These are phyloP conservation scores for Diplodia intermedia DNA, from an alignment of 2,329 filamentous ascomycete genomes.

Conservation along the genomic window DNA sequence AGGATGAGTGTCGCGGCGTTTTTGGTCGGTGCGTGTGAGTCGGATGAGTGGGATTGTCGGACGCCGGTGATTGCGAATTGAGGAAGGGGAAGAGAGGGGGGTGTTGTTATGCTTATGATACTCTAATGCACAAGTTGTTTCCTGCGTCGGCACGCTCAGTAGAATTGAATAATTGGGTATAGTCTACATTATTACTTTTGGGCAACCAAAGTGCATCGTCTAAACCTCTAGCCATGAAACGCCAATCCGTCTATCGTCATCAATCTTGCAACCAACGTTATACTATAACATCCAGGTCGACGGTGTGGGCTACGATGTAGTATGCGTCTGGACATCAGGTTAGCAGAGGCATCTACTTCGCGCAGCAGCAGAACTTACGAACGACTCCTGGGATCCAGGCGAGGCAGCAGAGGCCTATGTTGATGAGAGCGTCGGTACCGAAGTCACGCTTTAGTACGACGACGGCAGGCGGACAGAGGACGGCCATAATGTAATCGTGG, in stretches of 20 bases:
- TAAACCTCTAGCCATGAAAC: too few relatives aligned
- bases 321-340: not conserved
- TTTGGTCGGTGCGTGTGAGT: conserved; percentile 55
- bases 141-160: too few relatives aligned
- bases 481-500: not conserved
- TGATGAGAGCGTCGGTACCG: not conserved
- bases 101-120: too few relatives aligned
- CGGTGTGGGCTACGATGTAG: not conserved
- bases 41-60: conserved; percentile 49
- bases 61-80: conserved; percentile 58
- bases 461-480: not conserved
- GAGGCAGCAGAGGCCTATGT: not conserved
- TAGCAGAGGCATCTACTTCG: not conserved
- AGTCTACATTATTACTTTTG: too few relatives aligned
- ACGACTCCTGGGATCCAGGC: not conserved
- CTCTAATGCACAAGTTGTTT: too few relatives aligned
- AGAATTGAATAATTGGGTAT: too few relatives aligned
- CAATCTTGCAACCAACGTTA: too few relatives aligned
- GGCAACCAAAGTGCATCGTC: too few relatives aligned
- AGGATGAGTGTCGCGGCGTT: conserved; percentile 55
- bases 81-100: not conserved
- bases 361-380: not conserved
- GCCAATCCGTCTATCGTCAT: too few relatives aligned
- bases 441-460: not conserved
- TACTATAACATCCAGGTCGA: not conserved